These are phyloP conservation scores for Lenwebbia sp. DNA, from an alignment of 345 rosid genomes.

Conservation along the genomic window DNA sequence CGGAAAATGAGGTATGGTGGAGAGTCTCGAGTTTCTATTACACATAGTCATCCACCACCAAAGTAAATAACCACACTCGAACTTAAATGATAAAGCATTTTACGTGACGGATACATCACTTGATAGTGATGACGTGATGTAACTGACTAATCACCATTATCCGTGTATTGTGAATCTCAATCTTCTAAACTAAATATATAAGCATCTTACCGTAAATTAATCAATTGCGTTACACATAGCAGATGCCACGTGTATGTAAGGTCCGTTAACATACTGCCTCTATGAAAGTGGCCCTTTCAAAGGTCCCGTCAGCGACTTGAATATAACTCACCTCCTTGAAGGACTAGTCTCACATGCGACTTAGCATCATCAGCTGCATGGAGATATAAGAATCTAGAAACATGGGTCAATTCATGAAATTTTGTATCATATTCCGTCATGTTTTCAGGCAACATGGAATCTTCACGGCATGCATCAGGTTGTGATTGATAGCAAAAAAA, in stretches of 20 bases:
- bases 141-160: no score
- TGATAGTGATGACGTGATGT: accelerated
- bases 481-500: not conserved
- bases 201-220: not conserved
- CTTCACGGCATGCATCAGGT: not conserved
- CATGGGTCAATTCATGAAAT: not conserved
- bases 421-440: not conserved
- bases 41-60: not conserved
- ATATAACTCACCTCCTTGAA: not conserved
- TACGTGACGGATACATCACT: not conserved
- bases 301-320: not conserved
- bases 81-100: not conserved
- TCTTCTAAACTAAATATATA: not conserved
- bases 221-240: not conserved
- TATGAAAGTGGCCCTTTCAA: not conserved
- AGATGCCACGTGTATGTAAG: not conserved
- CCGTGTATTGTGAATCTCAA: accelerated
- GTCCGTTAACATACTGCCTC: not conserved
- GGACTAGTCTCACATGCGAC: not conserved
- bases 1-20: not conserved
- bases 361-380: not conserved
- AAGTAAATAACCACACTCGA: no score
- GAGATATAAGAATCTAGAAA: not conserved
- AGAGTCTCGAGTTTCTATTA: no score
- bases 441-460: not conserved